Conservation (phyloP, 1,284 basidiomycete species). For the Sanguinoderma infundibulare region DNA sequence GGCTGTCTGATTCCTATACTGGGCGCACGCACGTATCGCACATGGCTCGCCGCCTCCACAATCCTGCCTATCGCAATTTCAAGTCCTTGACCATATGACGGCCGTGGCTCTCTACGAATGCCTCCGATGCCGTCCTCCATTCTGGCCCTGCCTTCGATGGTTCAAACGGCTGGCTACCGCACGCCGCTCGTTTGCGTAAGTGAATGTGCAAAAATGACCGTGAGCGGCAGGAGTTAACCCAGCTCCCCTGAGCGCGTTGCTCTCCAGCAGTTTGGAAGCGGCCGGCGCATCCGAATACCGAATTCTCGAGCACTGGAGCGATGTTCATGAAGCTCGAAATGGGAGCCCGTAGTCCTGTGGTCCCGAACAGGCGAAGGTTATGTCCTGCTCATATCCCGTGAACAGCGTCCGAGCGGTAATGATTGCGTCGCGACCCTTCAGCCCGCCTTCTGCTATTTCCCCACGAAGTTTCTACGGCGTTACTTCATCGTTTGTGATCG, state of each 20-base stretch:
- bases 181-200: conserved; percentile 10
- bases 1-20: conserved; percentile 1
- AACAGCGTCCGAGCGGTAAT: conserved; percentile 18
- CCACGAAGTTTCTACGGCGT: not conserved
- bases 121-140: conserved; percentile 3
- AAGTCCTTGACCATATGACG: conserved; percentile 4
- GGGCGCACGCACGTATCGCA: conserved; percentile 1
- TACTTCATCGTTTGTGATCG: conserved; percentile 18
- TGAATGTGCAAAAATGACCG: not conserved
- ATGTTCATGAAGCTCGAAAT: not conserved
- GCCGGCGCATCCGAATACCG: not conserved
- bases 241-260: not conserved
- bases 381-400: conserved; percentile 8
- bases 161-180: conserved; percentile 2
- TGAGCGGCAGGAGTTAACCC: not conserved
- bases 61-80: not conserved
- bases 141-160: conserved; percentile 7
- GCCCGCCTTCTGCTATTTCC: not conserved
- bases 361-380: conserved; percentile 12
- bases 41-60: conserved; percentile 7
- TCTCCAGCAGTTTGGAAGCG: not conserved
- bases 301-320: not conserved
- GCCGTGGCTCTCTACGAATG: not conserved
- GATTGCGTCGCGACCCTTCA: conserved; percentile 1
- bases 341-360: not conserved